Percentiles rank a stretch among this genome's conserved stretches.
phyloP scores from a whole-genome alignment of 208 protist species.

The Herpetomonas tarakana region DNA sequence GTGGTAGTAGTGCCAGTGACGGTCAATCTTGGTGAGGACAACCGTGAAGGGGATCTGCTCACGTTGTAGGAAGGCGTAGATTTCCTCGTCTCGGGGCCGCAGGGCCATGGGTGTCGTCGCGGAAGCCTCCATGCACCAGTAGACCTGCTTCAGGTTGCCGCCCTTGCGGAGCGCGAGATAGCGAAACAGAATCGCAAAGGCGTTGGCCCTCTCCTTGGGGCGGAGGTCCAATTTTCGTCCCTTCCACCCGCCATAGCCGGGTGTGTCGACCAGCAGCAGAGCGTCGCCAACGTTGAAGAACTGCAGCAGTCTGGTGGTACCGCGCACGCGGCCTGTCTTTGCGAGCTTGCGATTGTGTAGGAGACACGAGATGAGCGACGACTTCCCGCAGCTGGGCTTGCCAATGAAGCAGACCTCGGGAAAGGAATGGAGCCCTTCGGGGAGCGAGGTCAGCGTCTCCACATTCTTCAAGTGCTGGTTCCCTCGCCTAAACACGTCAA shows the following conservation, averaged over 20 bases:
- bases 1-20: conserved; percentile 39
- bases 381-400: conserved; percentile 87
- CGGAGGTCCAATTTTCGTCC: conserved; percentile 36
- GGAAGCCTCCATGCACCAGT: conserved; percentile 80
- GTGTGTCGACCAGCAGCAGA: conserved; percentile 83
- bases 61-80: conserved; percentile 57
- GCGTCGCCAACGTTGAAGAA: conserved; percentile 91
- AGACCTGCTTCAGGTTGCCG: conserved; percentile 77
- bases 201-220: conserved; percentile 46
- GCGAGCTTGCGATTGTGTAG: conserved; percentile 75
- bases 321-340: conserved; percentile 33
- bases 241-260: conserved; percentile 85
- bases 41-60: conserved; percentile 83
- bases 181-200: conserved; percentile 80
- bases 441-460: conserved; percentile 62
- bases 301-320: conserved; percentile 74
- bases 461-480: conserved; percentile 87
- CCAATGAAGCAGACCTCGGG: conserved; percentile 91
- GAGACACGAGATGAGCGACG: conserved; percentile 76
- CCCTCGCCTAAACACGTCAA: conserved; percentile 79
- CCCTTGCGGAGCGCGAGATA: conserved; percentile 79
- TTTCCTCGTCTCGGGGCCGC: conserved; percentile 72
- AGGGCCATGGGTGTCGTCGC: conserved; percentile 36
- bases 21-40: conserved; percentile 83
- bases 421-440: conserved; percentile 86